phyloP scores from a whole-genome alignment of 129 eudicot species.

The Ambrosia artemisiifolia region DNA sequence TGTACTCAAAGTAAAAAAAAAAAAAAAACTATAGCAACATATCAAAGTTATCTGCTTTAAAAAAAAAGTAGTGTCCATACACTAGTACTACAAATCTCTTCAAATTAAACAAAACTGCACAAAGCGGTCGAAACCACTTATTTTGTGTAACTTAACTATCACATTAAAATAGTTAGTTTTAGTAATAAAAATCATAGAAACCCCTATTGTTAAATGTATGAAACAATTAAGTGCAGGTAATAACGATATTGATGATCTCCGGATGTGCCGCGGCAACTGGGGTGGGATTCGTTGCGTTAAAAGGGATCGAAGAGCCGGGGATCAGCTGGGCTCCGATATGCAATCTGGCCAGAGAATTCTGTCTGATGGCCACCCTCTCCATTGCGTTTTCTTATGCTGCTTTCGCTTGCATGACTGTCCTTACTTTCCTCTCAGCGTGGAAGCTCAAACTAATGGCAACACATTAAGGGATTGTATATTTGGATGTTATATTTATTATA shows the following conservation, averaged over 20 bases:
- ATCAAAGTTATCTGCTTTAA: no score
- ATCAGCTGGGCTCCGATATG: constrained; percentile 34
- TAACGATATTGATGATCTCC: constrained; percentile 22
- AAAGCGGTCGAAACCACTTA: no score
- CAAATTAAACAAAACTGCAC: no score
- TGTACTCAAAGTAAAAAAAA: no score
- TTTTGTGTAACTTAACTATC: no score
- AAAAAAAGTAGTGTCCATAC: no score
- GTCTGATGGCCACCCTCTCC: constrained; percentile 27
- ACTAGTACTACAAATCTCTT: no score
- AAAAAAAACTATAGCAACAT: no score
- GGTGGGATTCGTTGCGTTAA: constrained; percentile 22
- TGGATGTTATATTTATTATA: not conserved
- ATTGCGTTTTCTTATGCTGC: constrained; percentile 31
- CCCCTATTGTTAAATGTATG: no score
- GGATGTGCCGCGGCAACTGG: constrained; percentile 31
- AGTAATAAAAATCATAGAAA: no score
- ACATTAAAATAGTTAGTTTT: no score
- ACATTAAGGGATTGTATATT: not conserved
- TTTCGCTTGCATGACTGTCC: constrained; percentile 20
- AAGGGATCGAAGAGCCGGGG: constrained; percentile 29
- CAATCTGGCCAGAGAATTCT: constrained; percentile 17
- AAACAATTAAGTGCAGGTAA: constrained; percentile 16
- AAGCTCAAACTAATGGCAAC: constrained; percentile 17
- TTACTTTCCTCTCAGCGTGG: constrained; percentile 24